Evolutionary conservation across 371 early-diverging fungal genomes (phyloP), one percentile per base, ranked within the genome.

Genomic region (Syncephalastrum monosporum): DNA sequence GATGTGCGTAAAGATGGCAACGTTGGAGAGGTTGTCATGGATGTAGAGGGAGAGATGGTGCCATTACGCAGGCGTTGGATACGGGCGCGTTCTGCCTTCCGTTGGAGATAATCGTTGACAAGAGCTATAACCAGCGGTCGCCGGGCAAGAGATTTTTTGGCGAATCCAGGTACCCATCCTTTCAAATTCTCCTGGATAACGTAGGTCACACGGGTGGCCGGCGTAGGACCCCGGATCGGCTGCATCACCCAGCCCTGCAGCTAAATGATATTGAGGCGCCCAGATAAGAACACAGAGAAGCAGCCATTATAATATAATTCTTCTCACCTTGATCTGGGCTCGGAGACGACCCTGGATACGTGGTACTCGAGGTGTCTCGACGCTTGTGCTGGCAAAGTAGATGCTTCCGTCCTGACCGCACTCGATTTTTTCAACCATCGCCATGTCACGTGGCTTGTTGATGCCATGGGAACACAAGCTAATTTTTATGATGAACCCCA

Each of bases 171-270:
- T 10, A 88, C 65, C 79, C 86, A 78, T 19, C 85, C 86, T 45
- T 71, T 72, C 55, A 63, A 64, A 29, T 49, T 67, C 59, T 76
- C 76, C 53, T 76, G 76, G 25, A 80, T 62, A 1, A 72, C 75
- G 74, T 82, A 88, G 16, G 72, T 80, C 43, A 88, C 77, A 55
- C 79, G 75, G 14, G 87, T 88, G 27, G 80, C 70, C 15, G 78
- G 78, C 3, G 75, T 73, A 3, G 64, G 44, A 10, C 70, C 68
- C 21, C 70, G 69, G 27, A 83, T 47, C 12, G 86, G 86, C 53
- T 85, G 76, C 44, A 86, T 60, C 46, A 85, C 79, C 87, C 87
- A 89, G 16, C 89, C 89, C 68, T 70, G 73, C 13, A 74, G 50
- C 74, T 73, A 43, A 5, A 7, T 27, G 10, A 42, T 41, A 33